Conservation (phyloP, 768 basidiomycete genomes). For the Kwoniella pini region DNA sequence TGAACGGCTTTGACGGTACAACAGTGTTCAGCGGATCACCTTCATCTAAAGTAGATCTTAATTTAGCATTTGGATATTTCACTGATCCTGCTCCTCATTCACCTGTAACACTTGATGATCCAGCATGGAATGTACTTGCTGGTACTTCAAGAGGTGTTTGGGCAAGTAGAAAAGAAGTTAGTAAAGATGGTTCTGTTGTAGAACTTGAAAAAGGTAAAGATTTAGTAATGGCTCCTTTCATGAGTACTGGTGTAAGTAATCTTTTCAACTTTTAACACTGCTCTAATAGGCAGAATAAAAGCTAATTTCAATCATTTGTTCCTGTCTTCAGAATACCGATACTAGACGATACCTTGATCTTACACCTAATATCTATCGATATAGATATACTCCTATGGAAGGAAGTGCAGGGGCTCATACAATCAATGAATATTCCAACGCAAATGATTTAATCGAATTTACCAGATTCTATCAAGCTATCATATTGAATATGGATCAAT, state of each 20-base stretch:
- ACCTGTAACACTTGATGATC: constrained; percentile 23
- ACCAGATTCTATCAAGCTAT: constrained; percentile 47
- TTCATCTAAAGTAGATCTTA: constrained; percentile 20
- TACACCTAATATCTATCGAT: constrained; percentile 54
- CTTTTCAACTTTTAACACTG: neutral
- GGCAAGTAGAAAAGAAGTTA: constrained; percentile 26
- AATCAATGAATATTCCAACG: constrained; percentile 50
- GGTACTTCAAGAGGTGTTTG: constrained; percentile 45
- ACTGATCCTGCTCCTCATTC: constrained; percentile 46
- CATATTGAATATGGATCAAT: constrained; percentile 45
- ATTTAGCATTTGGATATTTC: constrained; percentile 30
- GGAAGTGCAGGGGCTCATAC: constrained; percentile 51
- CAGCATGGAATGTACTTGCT: constrained; percentile 43
- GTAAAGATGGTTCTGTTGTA: constrained; percentile 28
- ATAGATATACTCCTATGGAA: constrained; percentile 47
- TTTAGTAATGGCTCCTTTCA: constrained; percentile 26
- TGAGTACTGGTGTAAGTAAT: constrained; percentile 28
- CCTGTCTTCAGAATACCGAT: constrained; percentile 55
- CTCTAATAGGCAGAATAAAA: neutral
- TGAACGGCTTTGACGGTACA: constrained; percentile 34
- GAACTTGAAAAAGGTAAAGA: constrained; percentile 28
- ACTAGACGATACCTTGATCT: constrained; percentile 51
- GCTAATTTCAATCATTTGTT: too few relatives aligned
- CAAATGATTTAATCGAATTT: constrained; percentile 44
- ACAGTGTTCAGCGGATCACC: constrained; percentile 18